A percentile compares a stretch with the other conserved stretches of the same genome.
Conservation (phyloP, 345 rosid genomes). For the Citrus hindsii region DNA sequence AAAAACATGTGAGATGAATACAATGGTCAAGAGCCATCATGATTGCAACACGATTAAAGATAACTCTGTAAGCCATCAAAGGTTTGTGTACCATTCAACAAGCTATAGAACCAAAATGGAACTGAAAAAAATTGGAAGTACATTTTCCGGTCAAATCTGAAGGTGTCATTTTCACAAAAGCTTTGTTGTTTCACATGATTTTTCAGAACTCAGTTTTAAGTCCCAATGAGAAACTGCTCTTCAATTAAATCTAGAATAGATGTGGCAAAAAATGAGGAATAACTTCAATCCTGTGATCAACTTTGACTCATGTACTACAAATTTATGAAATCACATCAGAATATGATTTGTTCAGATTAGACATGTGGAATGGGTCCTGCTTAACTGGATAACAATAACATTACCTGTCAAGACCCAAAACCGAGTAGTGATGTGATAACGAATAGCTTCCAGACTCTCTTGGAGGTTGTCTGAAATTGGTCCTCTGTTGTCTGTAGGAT, state of each 20-base stretch:
- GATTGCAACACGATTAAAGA: background rate
- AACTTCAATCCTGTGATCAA: background rate
- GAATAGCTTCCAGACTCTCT: slow-evolving; percentile 53
- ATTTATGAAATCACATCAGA: background rate
- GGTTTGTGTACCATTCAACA: background rate
- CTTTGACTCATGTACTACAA: background rate
- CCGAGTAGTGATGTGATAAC: slow-evolving; percentile 85
- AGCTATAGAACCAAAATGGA: background rate
- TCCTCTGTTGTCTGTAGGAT: slow-evolving; percentile 59
- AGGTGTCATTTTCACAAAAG: background rate
- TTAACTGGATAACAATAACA: background rate
- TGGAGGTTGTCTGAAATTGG: slow-evolving; percentile 55
- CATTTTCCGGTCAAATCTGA: background rate
- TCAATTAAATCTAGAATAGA: background rate
- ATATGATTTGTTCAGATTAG: background rate
- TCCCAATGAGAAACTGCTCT: background rate
- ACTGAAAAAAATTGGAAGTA: background rate
- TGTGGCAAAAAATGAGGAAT: background rate
- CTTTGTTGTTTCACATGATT: background rate
- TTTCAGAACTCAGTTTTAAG: background rate
- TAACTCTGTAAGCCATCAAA: background rate
- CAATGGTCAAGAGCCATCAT: background rate
- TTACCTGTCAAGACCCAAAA: slow-evolving; percentile 93
- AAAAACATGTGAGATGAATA: background rate
- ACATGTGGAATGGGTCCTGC: background rate